Evolutionary conservation across 805 yeast genomes (phyloP), one percentile per base, ranked within the genome.

Genomic region (Saccharomycopsis sp.): DNA sequence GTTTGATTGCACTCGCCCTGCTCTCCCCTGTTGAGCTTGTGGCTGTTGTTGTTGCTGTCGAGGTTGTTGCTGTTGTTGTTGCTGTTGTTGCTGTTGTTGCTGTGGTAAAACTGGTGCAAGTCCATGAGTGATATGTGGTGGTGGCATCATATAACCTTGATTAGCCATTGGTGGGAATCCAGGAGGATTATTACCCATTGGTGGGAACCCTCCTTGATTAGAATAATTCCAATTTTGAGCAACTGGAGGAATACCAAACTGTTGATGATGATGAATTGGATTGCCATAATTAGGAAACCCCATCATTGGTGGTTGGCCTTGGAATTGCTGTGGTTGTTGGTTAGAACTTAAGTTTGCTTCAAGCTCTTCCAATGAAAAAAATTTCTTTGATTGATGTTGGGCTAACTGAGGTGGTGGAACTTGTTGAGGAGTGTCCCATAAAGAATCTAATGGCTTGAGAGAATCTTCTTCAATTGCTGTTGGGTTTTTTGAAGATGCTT

Each of bases 301-400:
- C 29, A 47, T 53, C 56, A 19, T 56, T 54, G 40, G 56, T 54
- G 26, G 57, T 50, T 27, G 54, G 53, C 34, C 49, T 48, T 48
- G 56, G 9, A 27, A 39, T 41, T 51, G 51, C 32, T 52, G 51
- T 27, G 41, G 52, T n/a, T 21, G 53, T 42, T 26, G 53, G 28
- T 23, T 35, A 32, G 73, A 69, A 48, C 79, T 67, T 58, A 81
- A 67, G 55, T 79, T 86, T 6, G 95, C 86, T 64, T 88, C 96
- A 52, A 88, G 75, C 55, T 88, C 94, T 59, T 84, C 90, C 59
- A 86, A 68, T 8, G 95, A 82, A 54, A 84, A 63, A 19, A 81
- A 71, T 54, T 72, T 68, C 33, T 41, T 44, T 33, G 51, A 27
- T 40, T 29, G 53, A 38, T 47, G 54, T 38, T 27, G 47, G 11